Percentiles rank a stretch among this genome's conserved stretches.
These are phyloP conservation scores for Tulasnella sp. DNA, from an alignment of 768 basidiomycete species.

Conservation along the genomic window DNA sequence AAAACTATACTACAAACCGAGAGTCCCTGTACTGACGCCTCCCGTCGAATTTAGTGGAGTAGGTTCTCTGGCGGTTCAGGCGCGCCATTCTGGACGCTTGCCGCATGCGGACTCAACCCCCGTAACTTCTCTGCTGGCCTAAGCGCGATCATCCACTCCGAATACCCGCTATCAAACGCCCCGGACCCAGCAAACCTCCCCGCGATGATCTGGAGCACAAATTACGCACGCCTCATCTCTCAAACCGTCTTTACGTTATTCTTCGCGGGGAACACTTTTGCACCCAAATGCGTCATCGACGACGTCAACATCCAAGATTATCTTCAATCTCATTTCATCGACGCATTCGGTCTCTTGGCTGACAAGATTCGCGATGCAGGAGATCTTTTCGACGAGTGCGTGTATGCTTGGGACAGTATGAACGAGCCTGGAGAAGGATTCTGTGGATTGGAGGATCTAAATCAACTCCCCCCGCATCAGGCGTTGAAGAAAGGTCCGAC, in stretches of 20 bases:
- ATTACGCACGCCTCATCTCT: slow-evolving; percentile 78
- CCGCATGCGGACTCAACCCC: slow-evolving; percentile 84
- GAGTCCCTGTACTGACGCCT: background rate
- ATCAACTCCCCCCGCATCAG: slow-evolving; percentile 49
- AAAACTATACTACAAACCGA: background rate
- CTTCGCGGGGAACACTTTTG: slow-evolving; percentile 81
- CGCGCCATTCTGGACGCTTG: slow-evolving; percentile 87
- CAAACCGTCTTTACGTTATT: slow-evolving; percentile 92
- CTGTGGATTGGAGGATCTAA: slow-evolving; percentile 58
- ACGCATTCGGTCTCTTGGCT: slow-evolving; percentile 63
- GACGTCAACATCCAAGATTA: slow-evolving; percentile 87
- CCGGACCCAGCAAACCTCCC: slow-evolving; percentile 68
- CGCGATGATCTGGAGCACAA: slow-evolving; percentile 95
- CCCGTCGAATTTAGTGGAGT: slow-evolving; percentile 58
- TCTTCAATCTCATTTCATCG: slow-evolving; percentile 64
- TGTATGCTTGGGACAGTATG: slow-evolving; percentile 94
- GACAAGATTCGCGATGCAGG: slow-evolving; percentile 66
- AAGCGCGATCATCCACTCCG: slow-evolving; percentile 76
- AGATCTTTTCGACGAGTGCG: slow-evolving; percentile 68
- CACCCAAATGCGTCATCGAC: slow-evolving; percentile 84
- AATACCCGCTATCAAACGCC: slow-evolving; percentile 56
- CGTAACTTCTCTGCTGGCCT: slow-evolving; percentile 75
- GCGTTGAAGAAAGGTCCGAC: slow-evolving; percentile 76
- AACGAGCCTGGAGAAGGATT: slow-evolving; percentile 92
- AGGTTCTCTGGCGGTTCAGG: slow-evolving; percentile 92